Evolutionary conservation across 169 alveolate species (phyloP), one percentile per base, ranked within the genome.

Genomic region (Eimeria acervulina): DNA sequence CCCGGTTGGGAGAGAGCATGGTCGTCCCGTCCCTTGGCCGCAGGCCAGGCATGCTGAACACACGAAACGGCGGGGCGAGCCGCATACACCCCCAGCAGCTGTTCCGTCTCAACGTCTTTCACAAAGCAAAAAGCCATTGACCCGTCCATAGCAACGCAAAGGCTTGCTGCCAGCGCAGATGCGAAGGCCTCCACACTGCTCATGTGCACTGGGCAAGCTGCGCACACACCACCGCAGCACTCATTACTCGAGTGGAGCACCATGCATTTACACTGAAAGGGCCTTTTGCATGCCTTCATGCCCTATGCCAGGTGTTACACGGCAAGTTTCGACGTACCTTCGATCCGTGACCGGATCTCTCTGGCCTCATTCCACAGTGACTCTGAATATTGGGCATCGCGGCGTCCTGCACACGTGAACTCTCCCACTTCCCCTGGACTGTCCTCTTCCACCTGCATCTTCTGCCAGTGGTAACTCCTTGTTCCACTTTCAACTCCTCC

Each of bases 121-220:
- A 87, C 81, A 42, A 87, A 87, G 93, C 93, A 87, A 10, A 87
- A 87, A 6, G 93, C 93, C 78, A 40, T 17, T 36, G 93, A 61
- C 26, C 81, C 78, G 40, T 87, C 83, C 19, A 87, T 44, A 21
- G 93, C 81, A n/a, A 63, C 61, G 70, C 93, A 87, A 23, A 87
- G 10, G 23, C 38, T 55, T 38, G 93, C 93, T 40, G 93, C 93
- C 66, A 87, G 83, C 6, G 93, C 93, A 23, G 93, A 87, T 36
- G 81, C 81, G 19, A 87, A 87, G 38, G 93, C 93, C 44, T 63
- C 61, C 42, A 52, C 93, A 31, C 80, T 87, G 47, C 93, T 87
- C 93, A 87, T 87, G 63, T 87, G 93, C 61, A 87, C 93, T 26
- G 93, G 93, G 63, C 93, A 87, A 15, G 93, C 93, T 87, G 93